A percentile compares a stretch with the other conserved stretches of the same genome.
Evolutionary conservation across 352 stramenopile species (phyloP).

Genomic region (Elongisporangium senticosum): DNA sequence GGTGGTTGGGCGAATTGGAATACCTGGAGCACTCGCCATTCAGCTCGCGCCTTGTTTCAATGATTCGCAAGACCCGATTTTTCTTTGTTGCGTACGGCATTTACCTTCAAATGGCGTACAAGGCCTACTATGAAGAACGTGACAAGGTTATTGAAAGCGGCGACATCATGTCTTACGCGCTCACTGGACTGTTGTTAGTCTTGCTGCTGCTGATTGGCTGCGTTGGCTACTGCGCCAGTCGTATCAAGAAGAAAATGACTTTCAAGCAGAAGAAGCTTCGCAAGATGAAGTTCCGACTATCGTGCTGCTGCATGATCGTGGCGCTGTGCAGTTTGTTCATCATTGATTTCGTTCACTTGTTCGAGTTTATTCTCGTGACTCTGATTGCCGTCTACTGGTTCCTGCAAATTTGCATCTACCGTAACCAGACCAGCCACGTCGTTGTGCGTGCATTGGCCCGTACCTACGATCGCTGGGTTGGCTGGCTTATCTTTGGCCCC

Average conservation of each 20-base stretch:
- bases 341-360: constrained; percentile 62
- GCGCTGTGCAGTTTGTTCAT: constrained; percentile 62
- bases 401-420: constrained; percentile 76
- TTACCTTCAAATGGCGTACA: constrained; percentile 80
- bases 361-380: constrained; percentile 69
- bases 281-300: constrained; percentile 85
- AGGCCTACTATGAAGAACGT: constrained; percentile 65
- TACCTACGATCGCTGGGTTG: constrained; percentile 67
- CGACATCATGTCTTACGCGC: constrained; percentile 51
- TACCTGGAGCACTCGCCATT: constrained; percentile 78
- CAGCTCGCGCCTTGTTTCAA: constrained; percentile 52
- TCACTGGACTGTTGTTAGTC: constrained; percentile 58
- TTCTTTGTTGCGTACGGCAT: constrained; percentile 61
- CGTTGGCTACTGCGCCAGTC: constrained; percentile 78
- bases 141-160: constrained; percentile 53
- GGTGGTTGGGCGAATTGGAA: constrained; percentile 81
- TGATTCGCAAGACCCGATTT: constrained; percentile 82
- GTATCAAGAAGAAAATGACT: constrained; percentile 86
- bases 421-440: constrained; percentile 81
- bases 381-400: constrained; percentile 83
- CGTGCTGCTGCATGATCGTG: constrained; percentile 61
- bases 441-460: constrained; percentile 72
- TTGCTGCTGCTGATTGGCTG: constrained; percentile 70
- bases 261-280: constrained; percentile 87
- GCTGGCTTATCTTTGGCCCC: constrained; percentile 85